phyloP scores from a whole-genome alignment of 257 asterid species.

The Solanum dulcamara region DNA sequence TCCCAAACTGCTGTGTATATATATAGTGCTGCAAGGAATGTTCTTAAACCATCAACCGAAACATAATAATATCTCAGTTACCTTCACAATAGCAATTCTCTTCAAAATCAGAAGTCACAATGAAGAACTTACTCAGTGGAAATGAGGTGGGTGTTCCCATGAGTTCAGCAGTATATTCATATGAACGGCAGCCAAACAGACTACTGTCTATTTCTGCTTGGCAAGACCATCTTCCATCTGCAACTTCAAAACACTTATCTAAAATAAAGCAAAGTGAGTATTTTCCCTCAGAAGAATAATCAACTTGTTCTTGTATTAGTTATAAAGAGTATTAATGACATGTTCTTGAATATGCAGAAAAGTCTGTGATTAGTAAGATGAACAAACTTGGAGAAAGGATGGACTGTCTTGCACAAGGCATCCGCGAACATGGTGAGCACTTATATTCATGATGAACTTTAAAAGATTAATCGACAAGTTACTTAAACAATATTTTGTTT shows the following conservation, averaged over 20 bases:
- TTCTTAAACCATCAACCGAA: background rate
- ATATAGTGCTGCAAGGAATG: too few relatives aligned
- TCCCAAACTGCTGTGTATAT: background rate
- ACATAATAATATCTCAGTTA: background rate
- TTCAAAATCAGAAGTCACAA: background rate
- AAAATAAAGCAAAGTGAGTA: background rate
- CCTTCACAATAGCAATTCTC: background rate
- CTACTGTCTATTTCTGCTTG: background rate
- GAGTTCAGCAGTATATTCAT: background rate
- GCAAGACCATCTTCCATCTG: background rate
- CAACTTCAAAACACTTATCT: background rate
- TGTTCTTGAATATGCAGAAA: background rate
- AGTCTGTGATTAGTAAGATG: background rate
- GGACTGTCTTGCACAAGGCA: constrained; percentile 29
- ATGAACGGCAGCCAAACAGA: background rate
- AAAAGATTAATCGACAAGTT: too few relatives aligned
- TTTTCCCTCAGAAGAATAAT: background rate
- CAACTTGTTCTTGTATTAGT: too few relatives aligned
- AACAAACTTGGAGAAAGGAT: constrained; percentile 9
- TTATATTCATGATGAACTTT: too few relatives aligned
- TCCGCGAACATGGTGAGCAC: constrained; percentile 29
- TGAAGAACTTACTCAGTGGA: background rate
- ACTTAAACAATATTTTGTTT: too few relatives aligned
- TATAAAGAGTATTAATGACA: background rate
- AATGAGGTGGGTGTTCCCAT: background rate